A percentile compares a stretch with the other conserved stretches of the same genome.
phyloP scores from a whole-genome alignment of 805 yeast species.

The Zygoascus biomembranicola region DNA sequence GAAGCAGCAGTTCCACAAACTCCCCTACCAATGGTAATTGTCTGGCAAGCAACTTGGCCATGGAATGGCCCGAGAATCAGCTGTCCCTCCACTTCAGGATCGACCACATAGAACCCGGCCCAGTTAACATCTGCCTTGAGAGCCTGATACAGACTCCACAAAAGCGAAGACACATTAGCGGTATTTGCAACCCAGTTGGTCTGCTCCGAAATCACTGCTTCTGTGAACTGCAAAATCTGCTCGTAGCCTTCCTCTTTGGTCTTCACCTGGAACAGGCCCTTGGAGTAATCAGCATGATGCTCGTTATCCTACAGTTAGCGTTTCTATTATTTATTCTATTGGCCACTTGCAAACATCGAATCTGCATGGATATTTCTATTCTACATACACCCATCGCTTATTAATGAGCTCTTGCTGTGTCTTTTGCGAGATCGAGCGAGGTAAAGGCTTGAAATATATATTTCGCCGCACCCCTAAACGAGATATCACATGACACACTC shows the following conservation, averaged over 20 bases:
- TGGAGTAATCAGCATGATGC: constrained; percentile 67
- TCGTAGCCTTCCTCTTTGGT: constrained; percentile 46
- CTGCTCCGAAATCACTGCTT: constrained; percentile 55
- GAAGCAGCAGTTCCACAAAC: constrained; percentile 87
- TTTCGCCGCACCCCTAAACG: not conserved
- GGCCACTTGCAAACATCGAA: no score
- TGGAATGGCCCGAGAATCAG: constrained; percentile 87
- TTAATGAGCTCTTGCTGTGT: no score
- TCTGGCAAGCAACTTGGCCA: constrained; percentile 95
- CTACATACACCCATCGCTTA: not conserved
- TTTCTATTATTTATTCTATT: no score
- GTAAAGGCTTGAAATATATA: not conserved
- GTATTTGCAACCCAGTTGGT: constrained; percentile 84
- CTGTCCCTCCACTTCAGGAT: constrained; percentile 30
- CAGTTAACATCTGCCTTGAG: constrained; percentile 58
- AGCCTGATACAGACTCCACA: constrained; percentile 82
- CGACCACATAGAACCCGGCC: constrained; percentile 81
- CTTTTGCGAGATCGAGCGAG: no score
- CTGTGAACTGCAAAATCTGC: constrained; percentile 49
- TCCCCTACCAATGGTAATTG: constrained; percentile 68
- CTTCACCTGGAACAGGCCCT: constrained; percentile 19
- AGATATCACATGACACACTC: not conserved
- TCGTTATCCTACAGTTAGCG: not conserved
- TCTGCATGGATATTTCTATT: not conserved
- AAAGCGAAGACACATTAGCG: constrained; percentile 74